Percentiles rank a stretch among this genome's conserved stretches.
Conservation (phyloP, 768 basidiomycete genomes). For the Symmetrospora coprosmae region DNA sequence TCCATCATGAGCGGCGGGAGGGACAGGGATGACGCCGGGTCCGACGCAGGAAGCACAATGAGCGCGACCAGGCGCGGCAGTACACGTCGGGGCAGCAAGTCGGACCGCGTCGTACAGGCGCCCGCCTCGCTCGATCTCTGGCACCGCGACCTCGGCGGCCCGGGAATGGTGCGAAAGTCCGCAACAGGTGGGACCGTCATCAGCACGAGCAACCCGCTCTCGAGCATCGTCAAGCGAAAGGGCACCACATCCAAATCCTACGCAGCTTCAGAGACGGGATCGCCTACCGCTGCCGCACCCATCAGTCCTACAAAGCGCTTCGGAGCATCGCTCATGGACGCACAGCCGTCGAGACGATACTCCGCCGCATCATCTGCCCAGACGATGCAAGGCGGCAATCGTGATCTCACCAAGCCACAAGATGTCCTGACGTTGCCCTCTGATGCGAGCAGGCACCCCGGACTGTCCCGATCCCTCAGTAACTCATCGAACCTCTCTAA, state of each 20-base stretch:
- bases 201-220: background rate
- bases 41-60: constrained; percentile 6
- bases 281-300: background rate
- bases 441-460: no score
- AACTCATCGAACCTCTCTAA: no score
- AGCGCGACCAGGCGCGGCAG: background rate
- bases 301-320: background rate
- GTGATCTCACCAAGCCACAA: no score
- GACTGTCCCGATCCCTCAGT: no score
- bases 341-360: constrained; percentile 7
- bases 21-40: constrained; percentile 1
- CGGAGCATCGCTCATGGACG: background rate
- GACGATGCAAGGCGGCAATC: no score
- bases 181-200: background rate
- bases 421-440: no score
- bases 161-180: constrained; percentile 2
- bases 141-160: constrained; percentile 7
- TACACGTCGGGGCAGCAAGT: constrained; percentile 8
- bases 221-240: constrained; percentile 7
- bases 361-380: no score
- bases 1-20: background rate
- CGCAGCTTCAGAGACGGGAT: no score
- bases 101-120: background rate
- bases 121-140: background rate
- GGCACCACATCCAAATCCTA: background rate